phyloP scores from a whole-genome alignment of 371 early-diverging fungal genomes.

The Zychaea mexicana region DNA sequence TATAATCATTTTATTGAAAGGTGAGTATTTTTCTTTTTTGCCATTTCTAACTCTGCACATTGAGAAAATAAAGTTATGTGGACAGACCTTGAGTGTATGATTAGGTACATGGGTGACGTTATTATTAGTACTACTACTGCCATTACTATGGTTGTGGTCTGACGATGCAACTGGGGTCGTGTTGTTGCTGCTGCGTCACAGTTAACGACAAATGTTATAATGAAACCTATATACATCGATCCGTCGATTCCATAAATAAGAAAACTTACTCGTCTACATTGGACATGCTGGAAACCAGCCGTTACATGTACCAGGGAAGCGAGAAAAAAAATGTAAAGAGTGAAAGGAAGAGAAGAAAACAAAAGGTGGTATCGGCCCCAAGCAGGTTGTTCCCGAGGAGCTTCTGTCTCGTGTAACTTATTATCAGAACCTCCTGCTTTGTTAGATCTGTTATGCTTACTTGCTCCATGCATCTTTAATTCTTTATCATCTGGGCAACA shows the following conservation, averaged over 20 bases:
- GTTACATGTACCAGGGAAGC: neutral
- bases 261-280: neutral
- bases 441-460: no score
- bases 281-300: slow-evolving; percentile 3
- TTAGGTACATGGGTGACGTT: neutral
- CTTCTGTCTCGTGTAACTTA: neutral
- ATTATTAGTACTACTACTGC: neutral
- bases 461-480: no score
- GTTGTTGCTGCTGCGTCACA: neutral
- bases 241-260: no score
- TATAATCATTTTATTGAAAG: neutral
- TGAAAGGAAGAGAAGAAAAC: neutral
- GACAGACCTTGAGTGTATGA: neutral
- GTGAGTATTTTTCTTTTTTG: neutral
- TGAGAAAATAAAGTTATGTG: neutral
- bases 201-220: neutral
- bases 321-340: neutral
- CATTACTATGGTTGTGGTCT: neutral
- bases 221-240: no score
- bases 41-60: neutral
- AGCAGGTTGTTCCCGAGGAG: no score
- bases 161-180: neutral
- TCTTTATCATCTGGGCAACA: no score
- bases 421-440: neutral
- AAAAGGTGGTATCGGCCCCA: no score